Evolutionary conservation across 1,284 basidiomycete species (phyloP).

Genomic region (Cutaneotrichosporon sp.): DNA sequence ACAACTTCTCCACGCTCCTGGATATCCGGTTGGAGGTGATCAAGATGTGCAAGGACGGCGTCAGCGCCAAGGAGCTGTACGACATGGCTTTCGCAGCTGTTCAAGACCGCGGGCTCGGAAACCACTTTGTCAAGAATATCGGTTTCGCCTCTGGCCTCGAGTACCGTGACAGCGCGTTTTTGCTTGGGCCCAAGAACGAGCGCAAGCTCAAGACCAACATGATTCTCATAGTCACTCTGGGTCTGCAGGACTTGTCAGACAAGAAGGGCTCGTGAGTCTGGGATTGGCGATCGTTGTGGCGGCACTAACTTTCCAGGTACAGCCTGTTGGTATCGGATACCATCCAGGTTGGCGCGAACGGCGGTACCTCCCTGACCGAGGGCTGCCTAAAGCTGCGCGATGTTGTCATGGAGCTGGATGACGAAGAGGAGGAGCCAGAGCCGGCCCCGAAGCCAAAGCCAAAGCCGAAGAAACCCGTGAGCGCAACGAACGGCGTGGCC

Average conservation of each 20-base stretch:
- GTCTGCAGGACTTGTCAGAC: conserved; percentile 75
- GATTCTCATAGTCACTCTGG: conserved; percentile 78
- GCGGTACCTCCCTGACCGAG: conserved; percentile 70
- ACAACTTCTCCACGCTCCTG: conserved; percentile 72
- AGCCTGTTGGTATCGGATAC: conserved; percentile 87
- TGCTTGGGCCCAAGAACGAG: conserved; percentile 74
- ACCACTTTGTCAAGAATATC: conserved; percentile 79
- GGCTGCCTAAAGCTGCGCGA: conserved; percentile 78
- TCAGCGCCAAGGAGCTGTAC: conserved; percentile 71
- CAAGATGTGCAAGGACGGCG: conserved; percentile 73
- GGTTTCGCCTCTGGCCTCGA: conserved; percentile 92
- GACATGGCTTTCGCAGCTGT: conserved; percentile 69
- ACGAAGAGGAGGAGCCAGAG: conserved; percentile 49
- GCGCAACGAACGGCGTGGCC: conserved; percentile 50
- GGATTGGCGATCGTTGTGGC: neutral
- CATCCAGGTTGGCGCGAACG: conserved; percentile 67
- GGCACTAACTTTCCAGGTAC: conserved; percentile 51
- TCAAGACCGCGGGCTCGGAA: conserved; percentile 72
- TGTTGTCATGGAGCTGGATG: conserved; percentile 74
- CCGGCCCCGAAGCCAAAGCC: conserved; percentile 52
- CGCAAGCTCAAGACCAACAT: conserved; percentile 70
- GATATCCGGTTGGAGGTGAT: conserved; percentile 74
- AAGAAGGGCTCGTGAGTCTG: conserved; percentile 54
- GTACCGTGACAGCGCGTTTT: conserved; percentile 82
- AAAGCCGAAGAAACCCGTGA: conserved; percentile 56